Evolutionary conservation across 1,284 basidiomycete species (phyloP), one percentile per base, ranked within the genome.

Genomic region (Ustanciosporium gigantosporum): DNA sequence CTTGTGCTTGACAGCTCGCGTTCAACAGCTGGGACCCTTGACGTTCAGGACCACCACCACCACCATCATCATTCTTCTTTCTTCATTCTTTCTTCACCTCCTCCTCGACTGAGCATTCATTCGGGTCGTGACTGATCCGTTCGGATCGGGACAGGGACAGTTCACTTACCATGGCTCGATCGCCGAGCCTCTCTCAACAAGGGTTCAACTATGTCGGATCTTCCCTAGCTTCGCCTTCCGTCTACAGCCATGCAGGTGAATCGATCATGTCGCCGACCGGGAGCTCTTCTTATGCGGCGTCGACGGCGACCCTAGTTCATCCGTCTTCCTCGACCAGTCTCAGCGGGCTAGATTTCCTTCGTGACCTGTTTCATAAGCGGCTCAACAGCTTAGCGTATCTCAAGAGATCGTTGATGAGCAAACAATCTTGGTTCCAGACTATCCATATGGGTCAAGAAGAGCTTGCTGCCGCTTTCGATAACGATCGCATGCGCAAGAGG

Each of bases 401-500:
- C 29, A 69, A 69, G 31, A 46, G 48, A 22, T 49, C 66, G 3
- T 50, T 65, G 13, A 38, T 38, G 14, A 52, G 57, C 23, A 46
- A 53, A 7, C 44, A 46, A 9, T 31, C 50, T 13, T 72, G 65
- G 65, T 53, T 70, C 36, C 43, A 56, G 17, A 62, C 59, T 16
- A 31, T 70, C 25, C 46, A 47, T 24, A 38, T 72, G 15, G 20
- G 36, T 6, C 45, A 37, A 0, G 2, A 31, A 27, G 68, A 68
- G 15, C 50, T 70, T 11, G 36, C 45, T 3, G 22, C 44, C 22
- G 40, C 48, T 1, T 70, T 66, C 38, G 61, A 68, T 31, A 51
- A 56, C 20, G 56, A 68, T 6, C 47, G 50, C 19, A 70, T 66
- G 66, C 46, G 40, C 46, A 70, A 55, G 39, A 41, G 69, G n/a